Base-by-base conservation (phyloP, 2,329 filamentous ascomycete species). In the Monilinia aucupariae region DNA sequence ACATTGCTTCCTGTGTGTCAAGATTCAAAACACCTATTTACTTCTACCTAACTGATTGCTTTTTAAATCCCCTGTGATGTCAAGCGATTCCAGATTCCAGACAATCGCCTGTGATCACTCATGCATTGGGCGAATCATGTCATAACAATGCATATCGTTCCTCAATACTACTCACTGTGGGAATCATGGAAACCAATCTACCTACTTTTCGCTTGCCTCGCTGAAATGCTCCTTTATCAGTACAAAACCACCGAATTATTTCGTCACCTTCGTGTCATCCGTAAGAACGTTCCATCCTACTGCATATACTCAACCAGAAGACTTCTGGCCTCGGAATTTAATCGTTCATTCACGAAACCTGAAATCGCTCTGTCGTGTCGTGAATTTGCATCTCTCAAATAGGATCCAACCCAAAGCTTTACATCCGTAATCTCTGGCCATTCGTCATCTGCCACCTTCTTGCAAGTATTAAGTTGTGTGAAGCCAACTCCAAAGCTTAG, bases 401-500 rank as follows among this genome's bases (percentile, higher is more conserved):
- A 75, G 37, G 70, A 68, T 37, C 70, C 73, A 7, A 96, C 92
- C 93, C 93, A 99, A 12, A 74, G 75, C 74, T 88, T 89, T 64
- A 92, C 89, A 61, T 92, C 87, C 6, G 85, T 82, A 17, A 96
- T 86, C 65, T 97, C 89, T 0, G 92, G 89, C 80, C 92, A 97
- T 25, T 92, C 89, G 74, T 97, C 94, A 59, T 81, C 82, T 1
- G 84, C 78, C 4, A 85, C 79, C 64, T 86, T 86, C 74, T 88
- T 91, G 78, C 93, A 94, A 0, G 93, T 97, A 78, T 93, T 96
- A 66, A 99, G 83, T 39, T 90, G 88, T 0, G 94, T 97, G 77
- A 96, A 99, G 10, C 92, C 93, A 68, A 97, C 87, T 32, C 94
- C 94, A 72, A 99, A 99, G 34, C 91, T 88, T 68, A 97, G 86